Percentiles rank a stretch among this genome's conserved stretches.
These are phyloP conservation scores for Metschnikowia matae DNA, from an alignment of 805 yeast species.

Conservation along the genomic window DNA sequence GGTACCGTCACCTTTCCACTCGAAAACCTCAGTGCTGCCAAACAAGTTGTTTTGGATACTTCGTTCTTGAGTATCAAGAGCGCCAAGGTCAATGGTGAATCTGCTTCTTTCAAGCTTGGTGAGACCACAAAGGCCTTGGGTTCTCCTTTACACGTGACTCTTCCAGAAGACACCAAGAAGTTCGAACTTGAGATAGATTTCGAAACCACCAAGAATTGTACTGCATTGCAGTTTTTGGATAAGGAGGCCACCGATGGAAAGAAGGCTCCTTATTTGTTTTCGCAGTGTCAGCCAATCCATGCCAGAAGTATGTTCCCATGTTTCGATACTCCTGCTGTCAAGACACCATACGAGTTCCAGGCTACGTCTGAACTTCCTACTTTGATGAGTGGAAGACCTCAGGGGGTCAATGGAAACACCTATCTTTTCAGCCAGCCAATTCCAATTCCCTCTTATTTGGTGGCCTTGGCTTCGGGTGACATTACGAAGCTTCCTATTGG, in stretches of 20 bases:
- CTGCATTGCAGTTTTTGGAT: constrained; percentile 84
- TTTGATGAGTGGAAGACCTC: constrained; percentile 64
- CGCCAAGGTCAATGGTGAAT: constrained; percentile 41
- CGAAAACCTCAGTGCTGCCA: constrained; percentile 19
- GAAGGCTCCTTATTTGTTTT: constrained; percentile 66
- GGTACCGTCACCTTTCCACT: constrained; percentile 57
- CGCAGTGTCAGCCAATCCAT: constrained; percentile 90
- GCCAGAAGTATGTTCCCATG: constrained; percentile 86
- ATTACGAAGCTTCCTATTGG: constrained; percentile 65
- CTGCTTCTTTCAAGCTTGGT: constrained; percentile 30
- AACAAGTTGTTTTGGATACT: constrained; percentile 59
- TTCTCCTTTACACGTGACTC: constrained; percentile 43
- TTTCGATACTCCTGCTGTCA: constrained; percentile 86
- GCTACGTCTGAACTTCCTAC: constrained; percentile 65
- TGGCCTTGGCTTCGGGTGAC: constrained; percentile 84
- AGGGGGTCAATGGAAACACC: constrained; percentile 17
- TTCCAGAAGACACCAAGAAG: constrained; percentile 8
- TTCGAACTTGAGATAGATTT: constrained; percentile 45
- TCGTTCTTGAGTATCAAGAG: constrained; percentile 51
- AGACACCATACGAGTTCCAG: constrained; percentile 56
- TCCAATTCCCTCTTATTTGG: constrained; percentile 81
- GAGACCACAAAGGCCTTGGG: constrained; percentile 56
- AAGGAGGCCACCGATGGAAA: constrained; percentile 71
- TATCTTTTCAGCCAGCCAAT: constrained; percentile 66
- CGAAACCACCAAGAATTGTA: constrained; percentile 67